These are phyloP conservation scores for Yamadazyma oceani DNA, from an alignment of 1,139 yeast genomes.

Conservation along the genomic window DNA sequence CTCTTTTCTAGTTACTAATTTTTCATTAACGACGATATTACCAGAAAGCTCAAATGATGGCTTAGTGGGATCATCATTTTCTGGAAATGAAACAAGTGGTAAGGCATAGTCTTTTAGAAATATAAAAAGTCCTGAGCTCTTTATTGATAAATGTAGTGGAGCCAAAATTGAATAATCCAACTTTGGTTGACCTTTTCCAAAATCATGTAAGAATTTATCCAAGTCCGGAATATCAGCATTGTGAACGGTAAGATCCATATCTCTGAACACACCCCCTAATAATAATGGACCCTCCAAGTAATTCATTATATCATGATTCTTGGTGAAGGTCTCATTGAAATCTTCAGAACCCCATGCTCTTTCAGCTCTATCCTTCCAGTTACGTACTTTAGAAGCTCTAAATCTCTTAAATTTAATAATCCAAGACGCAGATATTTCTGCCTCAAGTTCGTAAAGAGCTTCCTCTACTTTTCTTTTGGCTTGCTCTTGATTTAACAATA, in stretches of 20 bases:
- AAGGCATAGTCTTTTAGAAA: slow-evolving; percentile 42
- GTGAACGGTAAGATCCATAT: slow-evolving; percentile 30
- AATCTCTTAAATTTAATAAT: slow-evolving; percentile 37
- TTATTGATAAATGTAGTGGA: slow-evolving; percentile 34
- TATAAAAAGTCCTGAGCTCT: slow-evolving; percentile 32
- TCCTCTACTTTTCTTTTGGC: slow-evolving; percentile 29
- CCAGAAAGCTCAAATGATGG: slow-evolving; percentile 37
- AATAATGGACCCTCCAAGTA: slow-evolving; percentile 38
- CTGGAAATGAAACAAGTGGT: slow-evolving; percentile 45
- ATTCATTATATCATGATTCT: slow-evolving; percentile 37
- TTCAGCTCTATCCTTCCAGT: slow-evolving; percentile 28
- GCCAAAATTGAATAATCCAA: slow-evolving; percentile 39
- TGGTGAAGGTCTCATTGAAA: slow-evolving; percentile 28
- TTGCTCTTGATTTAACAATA: slow-evolving; percentile 20
- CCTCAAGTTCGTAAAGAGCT: slow-evolving; percentile 38
- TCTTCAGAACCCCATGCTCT: slow-evolving; percentile 39
- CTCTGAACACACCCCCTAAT: slow-evolving; percentile 30
- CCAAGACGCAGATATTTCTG: slow-evolving; percentile 72
- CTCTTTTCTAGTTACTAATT: slow-evolving; percentile 34
- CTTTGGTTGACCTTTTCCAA: slow-evolving; percentile 45
- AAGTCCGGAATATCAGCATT: slow-evolving; percentile 31
- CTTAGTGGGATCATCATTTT: slow-evolving; percentile 22
- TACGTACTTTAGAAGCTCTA: slow-evolving; percentile 22
- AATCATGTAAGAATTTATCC: slow-evolving; percentile 35
- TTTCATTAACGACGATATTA: slow-evolving; percentile 44